These are phyloP conservation scores for Schwanniomyces sp. DNA, from an alignment of 805 yeast genomes.

Conservation along the genomic window DNA sequence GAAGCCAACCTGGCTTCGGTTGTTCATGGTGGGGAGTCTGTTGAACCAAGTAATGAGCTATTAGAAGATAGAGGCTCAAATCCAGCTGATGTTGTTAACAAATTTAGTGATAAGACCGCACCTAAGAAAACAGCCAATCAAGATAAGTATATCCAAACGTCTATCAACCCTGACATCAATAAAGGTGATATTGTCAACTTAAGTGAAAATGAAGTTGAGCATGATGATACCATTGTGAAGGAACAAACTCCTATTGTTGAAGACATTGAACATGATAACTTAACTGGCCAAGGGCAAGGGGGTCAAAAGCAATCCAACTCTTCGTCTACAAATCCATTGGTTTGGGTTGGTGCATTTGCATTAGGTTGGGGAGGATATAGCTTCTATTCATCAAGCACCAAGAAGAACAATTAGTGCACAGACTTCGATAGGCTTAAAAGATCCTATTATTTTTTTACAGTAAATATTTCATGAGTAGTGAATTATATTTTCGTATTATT, in stretches of 20 bases:
- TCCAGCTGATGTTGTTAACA: constrained; percentile 31
- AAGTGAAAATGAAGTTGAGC: constrained; percentile 35
- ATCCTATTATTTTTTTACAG: background rate
- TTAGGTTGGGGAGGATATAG: constrained; percentile 28
- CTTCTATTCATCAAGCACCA: constrained; percentile 10
- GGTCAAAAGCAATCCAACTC: constrained; percentile 1
- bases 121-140: constrained; percentile 34
- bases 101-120: constrained; percentile 7
- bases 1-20: constrained; percentile 44
- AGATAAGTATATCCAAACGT: constrained; percentile 40
- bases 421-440: background rate
- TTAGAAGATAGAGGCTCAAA: constrained; percentile 36
- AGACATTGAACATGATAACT: constrained; percentile 37
- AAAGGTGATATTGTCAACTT: constrained; percentile 33
- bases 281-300: constrained; percentile 13
- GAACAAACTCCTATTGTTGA: constrained; percentile 32
- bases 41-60: constrained; percentile 36
- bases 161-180: constrained; percentile 42
- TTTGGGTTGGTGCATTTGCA: constrained; percentile 16
- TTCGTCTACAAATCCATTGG: constrained; percentile 17
- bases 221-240: constrained; percentile 30
- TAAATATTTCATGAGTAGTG: background rate
- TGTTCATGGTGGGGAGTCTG: constrained; percentile 43
- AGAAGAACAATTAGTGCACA: background rate
- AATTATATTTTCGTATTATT: constrained; percentile 3